Percentiles rank a stretch among this genome's conserved stretches.
phyloP scores from a whole-genome alignment of 192 early-diverging fungal genomes.

The Podila verticillata region DNA sequence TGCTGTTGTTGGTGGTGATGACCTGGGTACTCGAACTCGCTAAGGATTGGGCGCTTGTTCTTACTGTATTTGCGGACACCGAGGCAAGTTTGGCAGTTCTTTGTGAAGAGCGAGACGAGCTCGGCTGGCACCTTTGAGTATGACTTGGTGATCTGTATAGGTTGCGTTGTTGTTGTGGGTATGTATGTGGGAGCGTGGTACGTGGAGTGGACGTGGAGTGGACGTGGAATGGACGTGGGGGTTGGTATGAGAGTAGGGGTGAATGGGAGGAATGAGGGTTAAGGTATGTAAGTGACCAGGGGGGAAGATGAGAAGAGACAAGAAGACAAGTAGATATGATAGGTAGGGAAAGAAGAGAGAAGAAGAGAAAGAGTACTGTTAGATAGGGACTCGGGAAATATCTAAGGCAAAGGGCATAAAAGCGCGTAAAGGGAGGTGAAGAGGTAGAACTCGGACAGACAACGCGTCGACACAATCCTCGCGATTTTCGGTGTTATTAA shows the following conservation, averaged over 20 bases:
- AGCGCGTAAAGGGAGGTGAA: background rate
- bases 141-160: slow-evolving; percentile 45
- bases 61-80: slow-evolving; percentile 52
- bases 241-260: background rate
- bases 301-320: background rate
- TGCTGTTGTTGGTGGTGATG: slow-evolving; percentile 32
- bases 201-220: background rate
- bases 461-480: background rate
- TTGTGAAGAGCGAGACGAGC: slow-evolving; percentile 49
- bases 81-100: slow-evolving; percentile 50
- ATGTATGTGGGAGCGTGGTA: background rate
- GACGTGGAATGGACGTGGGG: background rate
- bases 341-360: background rate
- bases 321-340: background rate
- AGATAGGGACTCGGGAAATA: background rate
- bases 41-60: slow-evolving; percentile 48
- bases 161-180: background rate
- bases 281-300: background rate
- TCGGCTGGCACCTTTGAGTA: slow-evolving; percentile 51
- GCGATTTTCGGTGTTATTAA: background rate
- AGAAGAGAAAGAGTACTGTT: background rate
- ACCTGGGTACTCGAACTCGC: slow-evolving; percentile 39
- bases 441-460: too few relatives aligned
- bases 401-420: background rate
- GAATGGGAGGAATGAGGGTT: background rate